These are phyloP conservation scores for Lentithecium fluviatile DNA, from an alignment of 495 filamentous ascomycete genomes.

Conservation along the genomic window DNA sequence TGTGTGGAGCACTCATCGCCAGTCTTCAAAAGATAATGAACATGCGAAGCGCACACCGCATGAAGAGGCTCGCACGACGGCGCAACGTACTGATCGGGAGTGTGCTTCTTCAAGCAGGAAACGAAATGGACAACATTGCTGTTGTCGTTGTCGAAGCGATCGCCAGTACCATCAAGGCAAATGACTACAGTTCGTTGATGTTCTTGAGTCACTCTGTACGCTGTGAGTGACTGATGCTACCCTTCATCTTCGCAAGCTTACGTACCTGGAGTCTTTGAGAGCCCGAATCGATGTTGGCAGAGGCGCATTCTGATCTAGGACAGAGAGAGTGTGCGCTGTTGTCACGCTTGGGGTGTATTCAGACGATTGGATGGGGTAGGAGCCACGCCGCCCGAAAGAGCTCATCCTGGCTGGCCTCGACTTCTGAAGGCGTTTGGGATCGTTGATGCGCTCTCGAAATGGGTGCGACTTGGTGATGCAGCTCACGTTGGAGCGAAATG, in stretches of 20 bases:
- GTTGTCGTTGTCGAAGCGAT: slow-evolving; percentile 47
- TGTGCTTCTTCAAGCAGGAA: slow-evolving; percentile 44
- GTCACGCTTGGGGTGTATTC: neutral
- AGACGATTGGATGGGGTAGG: slow-evolving; percentile 24
- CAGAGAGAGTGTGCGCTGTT: neutral
- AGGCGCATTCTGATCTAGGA: neutral
- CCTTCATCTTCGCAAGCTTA: too few species aligned
- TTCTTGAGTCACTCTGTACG: neutral
- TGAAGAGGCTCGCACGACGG: too few species aligned
- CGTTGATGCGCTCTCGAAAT: neutral
- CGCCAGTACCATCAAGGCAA: slow-evolving; percentile 47
- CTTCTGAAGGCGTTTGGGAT: neutral
- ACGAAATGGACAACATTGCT: slow-evolving; percentile 48
- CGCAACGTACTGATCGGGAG: slow-evolving; percentile 22
- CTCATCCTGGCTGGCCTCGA: neutral
- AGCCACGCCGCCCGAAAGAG: neutral
- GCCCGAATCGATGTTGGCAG: slow-evolving; percentile 40
- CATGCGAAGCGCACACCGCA: slow-evolving; percentile 12
- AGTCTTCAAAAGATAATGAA: neutral
- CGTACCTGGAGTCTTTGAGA: slow-evolving; percentile 30
- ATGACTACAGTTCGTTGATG: slow-evolving; percentile 42
- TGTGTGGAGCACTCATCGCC: too few species aligned
- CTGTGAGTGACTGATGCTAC: too few species aligned
- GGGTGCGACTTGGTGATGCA: neutral
- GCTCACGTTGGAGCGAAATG: neutral